These are phyloP conservation scores for Aspergillus terreus DNA, from an alignment of 2,329 filamentous ascomycete species.

Conservation along the genomic window DNA sequence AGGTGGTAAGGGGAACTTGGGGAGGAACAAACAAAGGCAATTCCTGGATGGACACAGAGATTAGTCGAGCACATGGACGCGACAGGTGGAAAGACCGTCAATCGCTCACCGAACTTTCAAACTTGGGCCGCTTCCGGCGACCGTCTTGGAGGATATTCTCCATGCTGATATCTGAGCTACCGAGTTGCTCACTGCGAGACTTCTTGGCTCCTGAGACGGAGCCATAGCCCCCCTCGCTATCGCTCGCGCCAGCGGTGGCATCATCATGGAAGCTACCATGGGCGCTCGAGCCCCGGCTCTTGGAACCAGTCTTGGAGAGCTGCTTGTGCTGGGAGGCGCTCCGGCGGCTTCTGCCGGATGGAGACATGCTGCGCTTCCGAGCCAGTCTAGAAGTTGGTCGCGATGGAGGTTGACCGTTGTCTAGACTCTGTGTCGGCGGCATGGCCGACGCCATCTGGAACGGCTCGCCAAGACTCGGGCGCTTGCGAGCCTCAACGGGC, in stretches of 20 bases:
- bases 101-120: constrained; percentile 86
- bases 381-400: constrained; percentile 68
- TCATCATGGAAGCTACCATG: constrained; percentile 65
- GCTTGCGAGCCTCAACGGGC: constrained; percentile 52
- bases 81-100: background rate
- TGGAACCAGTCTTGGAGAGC: constrained; percentile 63
- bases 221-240: constrained; percentile 75
- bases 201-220: constrained; percentile 69
- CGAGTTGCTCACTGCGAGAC: constrained; percentile 76
- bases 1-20: constrained; percentile 89
- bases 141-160: constrained; percentile 98
- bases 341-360: constrained; percentile 65
- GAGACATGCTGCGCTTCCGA: constrained; percentile 75
- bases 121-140: constrained; percentile 88
- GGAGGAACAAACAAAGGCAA: constrained; percentile 90
- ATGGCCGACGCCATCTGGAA: constrained; percentile 60
- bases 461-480: constrained; percentile 59
- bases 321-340: constrained; percentile 75
- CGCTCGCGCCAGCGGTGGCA: constrained; percentile 72
- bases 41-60: constrained; percentile 59
- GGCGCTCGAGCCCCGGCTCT: constrained; percentile 62
- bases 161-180: constrained; percentile 93
- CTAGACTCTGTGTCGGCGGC: constrained; percentile 48
- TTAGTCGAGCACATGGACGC: constrained; percentile 9
- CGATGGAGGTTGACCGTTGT: constrained; percentile 60